Base-by-base conservation (phyloP, 257 asterid species). In the Ehretia macrophylla region DNA sequence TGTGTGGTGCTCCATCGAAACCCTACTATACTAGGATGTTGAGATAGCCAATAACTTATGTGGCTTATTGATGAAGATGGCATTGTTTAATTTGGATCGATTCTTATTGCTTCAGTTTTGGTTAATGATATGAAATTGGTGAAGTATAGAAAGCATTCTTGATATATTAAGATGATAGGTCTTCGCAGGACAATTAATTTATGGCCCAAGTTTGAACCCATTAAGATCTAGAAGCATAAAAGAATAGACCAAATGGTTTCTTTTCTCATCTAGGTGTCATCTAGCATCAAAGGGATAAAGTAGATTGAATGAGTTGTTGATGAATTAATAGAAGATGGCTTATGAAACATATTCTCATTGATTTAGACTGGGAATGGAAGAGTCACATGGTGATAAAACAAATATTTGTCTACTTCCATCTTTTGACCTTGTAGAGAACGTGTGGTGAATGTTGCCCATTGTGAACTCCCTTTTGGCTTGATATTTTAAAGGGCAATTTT, bases 1-100 rank as follows among this genome's bases (percentile, higher is more conserved):
- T 75, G 55, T 18, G 81, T 65, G 20, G 83, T 65, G 69, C 94
- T 86, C 97, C 97, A 88, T 53, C 87, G 94, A 83, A 86, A 88
- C 59, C 72, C 18, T 18, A 76, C 81, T 18, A 85, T 40, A 1
- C 74, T 21, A 0, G 87, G 88, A 63, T 86, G 94, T 59, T 88
- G 88, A 20, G 95, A 76, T 3, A 88, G 69, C 14, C 20, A 63
- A 67, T 76, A 84, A 46, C 67, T 82, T 5, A 80, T 11, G 57
- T 22, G 27, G 14, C 39, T 23, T 11, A 32, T 21, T 21, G 67
- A 37, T 51, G 42, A 0, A 58, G 55, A 45, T 3, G 50, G 18
- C 12, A 17, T 56, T 23, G 23, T 12, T 68, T 69, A 32, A 46
- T 42, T 60, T 32, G 51, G 60, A 23, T 58, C 17, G 13, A 18